phyloP scores from a whole-genome alignment of 2,329 filamentous ascomycete species.

The Fusarium humuli region DNA sequence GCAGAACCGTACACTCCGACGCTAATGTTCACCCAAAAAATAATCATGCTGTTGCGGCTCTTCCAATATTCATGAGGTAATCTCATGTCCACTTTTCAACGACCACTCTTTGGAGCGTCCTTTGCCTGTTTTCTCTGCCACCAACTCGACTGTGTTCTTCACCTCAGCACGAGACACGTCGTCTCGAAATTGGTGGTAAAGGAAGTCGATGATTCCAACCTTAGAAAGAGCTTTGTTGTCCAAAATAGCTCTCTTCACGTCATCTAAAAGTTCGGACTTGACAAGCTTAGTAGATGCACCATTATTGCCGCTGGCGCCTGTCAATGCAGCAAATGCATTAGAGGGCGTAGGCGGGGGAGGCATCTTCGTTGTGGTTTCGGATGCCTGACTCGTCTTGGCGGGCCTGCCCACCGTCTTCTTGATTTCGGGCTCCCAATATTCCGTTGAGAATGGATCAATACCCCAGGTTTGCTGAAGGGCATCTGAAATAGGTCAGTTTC shows the following conservation, averaged over 20 bases:
- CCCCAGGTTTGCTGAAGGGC: slow-evolving; percentile 60
- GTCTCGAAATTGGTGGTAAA: slow-evolving; percentile 55
- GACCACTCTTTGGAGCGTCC: slow-evolving; percentile 55
- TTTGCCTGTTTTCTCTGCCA: slow-evolving; percentile 55
- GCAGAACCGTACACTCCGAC: slow-evolving; percentile 41
- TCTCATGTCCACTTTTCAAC: slow-evolving; percentile 55
- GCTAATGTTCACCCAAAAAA: slow-evolving; percentile 46
- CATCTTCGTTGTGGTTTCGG: slow-evolving; percentile 46
- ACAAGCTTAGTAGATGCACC: slow-evolving; percentile 48
- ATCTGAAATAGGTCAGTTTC: slow-evolving; percentile 52
- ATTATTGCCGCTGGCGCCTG: slow-evolving; percentile 24
- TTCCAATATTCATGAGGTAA: slow-evolving; percentile 43
- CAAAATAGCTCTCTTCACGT: slow-evolving; percentile 57
- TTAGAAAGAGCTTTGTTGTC: slow-evolving; percentile 56
- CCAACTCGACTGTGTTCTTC: slow-evolving; percentile 56
- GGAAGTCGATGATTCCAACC: slow-evolving; percentile 55
- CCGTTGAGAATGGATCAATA: slow-evolving; percentile 86
- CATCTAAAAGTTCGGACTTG: slow-evolving; percentile 55
- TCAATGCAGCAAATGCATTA: slow-evolving; percentile 55
- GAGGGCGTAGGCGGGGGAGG: slow-evolving; percentile 49
- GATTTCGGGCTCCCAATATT: slow-evolving; percentile 76
- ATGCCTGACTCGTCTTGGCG: slow-evolving; percentile 11
- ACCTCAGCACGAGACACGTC: slow-evolving; percentile 54
- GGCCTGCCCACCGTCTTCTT: slow-evolving; percentile 45
- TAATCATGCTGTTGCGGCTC: slow-evolving; percentile 25